Base-by-base conservation (phyloP, 192 early-diverging fungal genomes). In the Jimgerdemannia flammicorona region DNA sequence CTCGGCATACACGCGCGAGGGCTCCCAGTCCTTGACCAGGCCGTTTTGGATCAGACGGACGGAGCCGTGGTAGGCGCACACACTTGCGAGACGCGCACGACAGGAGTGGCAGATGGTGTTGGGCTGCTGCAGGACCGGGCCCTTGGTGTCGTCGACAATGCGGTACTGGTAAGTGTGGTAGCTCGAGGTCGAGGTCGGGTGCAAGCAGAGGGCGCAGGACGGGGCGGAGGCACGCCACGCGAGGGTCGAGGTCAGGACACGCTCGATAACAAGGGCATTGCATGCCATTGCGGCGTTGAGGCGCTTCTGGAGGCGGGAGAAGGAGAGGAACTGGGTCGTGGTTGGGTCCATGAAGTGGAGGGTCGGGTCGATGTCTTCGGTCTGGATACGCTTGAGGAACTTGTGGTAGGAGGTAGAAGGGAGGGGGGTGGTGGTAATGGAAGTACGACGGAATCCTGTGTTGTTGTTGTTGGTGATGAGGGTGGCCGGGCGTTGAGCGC, bases 291-390 rank as follows among this genome's bases (percentile, higher is more conserved):
- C 80, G 19, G 77, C 71, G 72, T 78, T 79, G n/a, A 81, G 74
- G 17, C 80, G 74, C 66, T 81, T 81, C 40, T 75, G 42, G 41
- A 78, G 80, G 10, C 74, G 73, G 77, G 77, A 81, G 11, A 77
- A 81, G 64, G 78, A 70, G 7, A 81, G 65, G 54, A 78, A 78
- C 66, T 77, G 77, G 39, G 80, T 59, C 6, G 49, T 59, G 8
- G 49, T 10, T 0, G 49, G 49, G 14, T 59, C 77, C 17, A 78
- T 74, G 49, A 81, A 81, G 11, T 74, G 59, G 8, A 81, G 40
- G 7, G 80, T 81, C 39, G 80, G 77, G 14, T 81, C 80, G 3
- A 81, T 77, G 70, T 81, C 80, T 72, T 81, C 80, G 7, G 77
- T 41, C 4, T 77, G 76, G 69, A 81, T 78, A 63, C 78, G 78